Evolutionary conservation across 768 basidiomycete species (phyloP).

Genomic region (Cantharellus anzutake): DNA sequence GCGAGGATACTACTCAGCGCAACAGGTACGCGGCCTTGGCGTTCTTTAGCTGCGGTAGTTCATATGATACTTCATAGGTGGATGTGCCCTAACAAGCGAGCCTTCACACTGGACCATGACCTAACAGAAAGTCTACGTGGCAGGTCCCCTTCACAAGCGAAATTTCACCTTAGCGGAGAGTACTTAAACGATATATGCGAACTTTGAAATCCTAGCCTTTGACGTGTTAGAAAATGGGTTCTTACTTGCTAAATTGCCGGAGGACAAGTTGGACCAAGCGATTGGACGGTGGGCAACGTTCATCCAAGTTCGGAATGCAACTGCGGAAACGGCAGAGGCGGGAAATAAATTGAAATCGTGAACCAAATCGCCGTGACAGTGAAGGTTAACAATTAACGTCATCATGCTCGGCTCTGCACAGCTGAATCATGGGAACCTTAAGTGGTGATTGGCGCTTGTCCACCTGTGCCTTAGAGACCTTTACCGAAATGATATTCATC

Average conservation of each 20-base stretch:
- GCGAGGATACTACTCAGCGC: conserved; percentile 41
- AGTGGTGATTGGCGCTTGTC: too few relatives aligned
- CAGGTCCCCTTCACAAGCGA: conserved; percentile 45
- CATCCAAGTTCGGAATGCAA: too few relatives aligned
- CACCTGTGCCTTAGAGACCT: too few relatives aligned
- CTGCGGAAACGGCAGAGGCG: too few relatives aligned
- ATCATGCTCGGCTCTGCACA: too few relatives aligned
- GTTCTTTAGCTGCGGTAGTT: neutral
- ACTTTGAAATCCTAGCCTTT: conserved; percentile 43
- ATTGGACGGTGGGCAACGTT: conserved; percentile 37
- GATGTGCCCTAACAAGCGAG: conserved; percentile 34
- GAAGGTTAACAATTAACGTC: too few relatives aligned
- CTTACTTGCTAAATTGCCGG: conserved; percentile 35
- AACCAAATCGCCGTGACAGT: too few relatives aligned
- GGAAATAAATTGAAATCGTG: too few relatives aligned
- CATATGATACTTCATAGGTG: conserved; percentile 3
- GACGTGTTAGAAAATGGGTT: conserved; percentile 28
- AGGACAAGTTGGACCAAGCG: conserved; percentile 35
- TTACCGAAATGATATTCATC: too few relatives aligned
- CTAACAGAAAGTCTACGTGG: conserved; percentile 37
- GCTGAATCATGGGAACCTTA: too few relatives aligned
- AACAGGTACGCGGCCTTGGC: conserved; percentile 29
- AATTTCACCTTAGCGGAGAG: conserved; percentile 41
- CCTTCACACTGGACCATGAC: conserved; percentile 47
- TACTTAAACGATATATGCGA: conserved; percentile 35